These are phyloP conservation scores for Sporopachydermia lactativora DNA, from an alignment of 805 yeast species.

Conservation along the genomic window DNA sequence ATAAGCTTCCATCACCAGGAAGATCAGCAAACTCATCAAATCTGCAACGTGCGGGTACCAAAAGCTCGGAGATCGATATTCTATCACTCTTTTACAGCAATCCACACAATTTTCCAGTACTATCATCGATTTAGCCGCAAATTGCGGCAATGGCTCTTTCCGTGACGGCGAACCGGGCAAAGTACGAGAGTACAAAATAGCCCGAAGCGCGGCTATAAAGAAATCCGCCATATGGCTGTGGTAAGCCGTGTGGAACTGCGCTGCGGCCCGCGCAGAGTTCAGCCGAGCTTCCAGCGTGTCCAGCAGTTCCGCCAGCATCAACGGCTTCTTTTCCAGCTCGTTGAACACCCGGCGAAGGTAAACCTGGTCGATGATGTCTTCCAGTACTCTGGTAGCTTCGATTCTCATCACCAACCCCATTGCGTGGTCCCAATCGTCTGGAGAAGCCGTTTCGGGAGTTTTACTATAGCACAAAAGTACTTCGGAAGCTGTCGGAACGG, in stretches of 20 bases:
- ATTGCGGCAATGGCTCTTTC: background rate
- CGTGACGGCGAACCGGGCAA: background rate
- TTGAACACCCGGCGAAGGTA: background rate
- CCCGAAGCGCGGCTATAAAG: background rate
- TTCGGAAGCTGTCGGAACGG: background rate
- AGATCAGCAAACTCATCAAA: background rate
- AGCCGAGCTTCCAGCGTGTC: background rate
- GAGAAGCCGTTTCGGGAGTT: background rate
- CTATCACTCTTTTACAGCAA: background rate
- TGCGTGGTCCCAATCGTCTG: background rate
- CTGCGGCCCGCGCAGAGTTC: background rate
- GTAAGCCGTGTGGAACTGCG: background rate
- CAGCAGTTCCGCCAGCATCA: background rate
- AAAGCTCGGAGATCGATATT: background rate
- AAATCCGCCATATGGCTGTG: background rate
- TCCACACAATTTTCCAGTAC: background rate
- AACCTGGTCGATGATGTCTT: background rate
- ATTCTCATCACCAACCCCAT: background rate
- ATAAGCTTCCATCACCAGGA: background rate
- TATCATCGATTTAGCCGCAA: background rate
- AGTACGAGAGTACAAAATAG: background rate
- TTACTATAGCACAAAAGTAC: background rate
- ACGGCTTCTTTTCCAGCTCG: background rate
- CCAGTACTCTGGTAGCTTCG: background rate
- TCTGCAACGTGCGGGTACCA: slow-evolving; percentile 1